Evolutionary conservation across 345 rosid genomes (phyloP).

Genomic region (Bruguiera gymnorhiza): DNA sequence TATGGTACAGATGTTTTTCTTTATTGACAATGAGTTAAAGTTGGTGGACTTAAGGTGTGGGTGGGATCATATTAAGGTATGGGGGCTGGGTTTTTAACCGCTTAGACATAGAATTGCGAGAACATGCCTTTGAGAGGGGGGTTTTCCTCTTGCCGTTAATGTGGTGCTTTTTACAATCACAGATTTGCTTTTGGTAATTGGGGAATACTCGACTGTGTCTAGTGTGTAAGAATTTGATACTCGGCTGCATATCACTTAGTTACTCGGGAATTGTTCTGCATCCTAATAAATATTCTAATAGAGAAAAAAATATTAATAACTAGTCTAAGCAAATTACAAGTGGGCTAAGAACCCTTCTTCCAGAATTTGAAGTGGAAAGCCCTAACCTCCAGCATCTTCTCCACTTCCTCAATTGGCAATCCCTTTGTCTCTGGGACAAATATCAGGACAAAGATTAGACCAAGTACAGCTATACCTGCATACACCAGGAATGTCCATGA

Average conservation of each 20-base stretch:
- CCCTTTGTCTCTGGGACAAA: constrained; percentile 89
- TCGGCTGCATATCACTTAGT: too few relatives aligned
- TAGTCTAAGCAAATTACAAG: too few relatives aligned
- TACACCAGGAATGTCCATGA: constrained; percentile 68
- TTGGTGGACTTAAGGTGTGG: constrained; percentile 1
- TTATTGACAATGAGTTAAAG: neutral
- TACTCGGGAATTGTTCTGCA: too few relatives aligned
- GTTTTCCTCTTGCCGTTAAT: neutral
- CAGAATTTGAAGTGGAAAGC: constrained; percentile 60
- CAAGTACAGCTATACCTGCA: constrained; percentile 60
- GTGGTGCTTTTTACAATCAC: neutral
- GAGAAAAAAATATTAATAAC: too few relatives aligned
- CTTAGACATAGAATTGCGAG: constrained; percentile 30
- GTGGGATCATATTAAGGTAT: too few relatives aligned
- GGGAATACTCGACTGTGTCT: neutral
- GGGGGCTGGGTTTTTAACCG: constrained; percentile 32
- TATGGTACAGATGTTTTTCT: neutral
- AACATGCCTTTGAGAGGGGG: constrained; percentile 19
- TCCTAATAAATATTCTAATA: too few relatives aligned
- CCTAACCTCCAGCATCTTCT: constrained; percentile 70
- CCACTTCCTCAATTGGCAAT: constrained; percentile 76
- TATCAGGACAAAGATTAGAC: constrained; percentile 58
- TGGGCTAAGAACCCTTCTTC: constrained; percentile 32
- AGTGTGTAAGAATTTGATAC: too few relatives aligned
- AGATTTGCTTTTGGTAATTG: constrained; percentile 3